Evolutionary conservation across 2,329 filamentous ascomycete genomes (phyloP).

Genomic region (Fusarium tricinctum): DNA sequence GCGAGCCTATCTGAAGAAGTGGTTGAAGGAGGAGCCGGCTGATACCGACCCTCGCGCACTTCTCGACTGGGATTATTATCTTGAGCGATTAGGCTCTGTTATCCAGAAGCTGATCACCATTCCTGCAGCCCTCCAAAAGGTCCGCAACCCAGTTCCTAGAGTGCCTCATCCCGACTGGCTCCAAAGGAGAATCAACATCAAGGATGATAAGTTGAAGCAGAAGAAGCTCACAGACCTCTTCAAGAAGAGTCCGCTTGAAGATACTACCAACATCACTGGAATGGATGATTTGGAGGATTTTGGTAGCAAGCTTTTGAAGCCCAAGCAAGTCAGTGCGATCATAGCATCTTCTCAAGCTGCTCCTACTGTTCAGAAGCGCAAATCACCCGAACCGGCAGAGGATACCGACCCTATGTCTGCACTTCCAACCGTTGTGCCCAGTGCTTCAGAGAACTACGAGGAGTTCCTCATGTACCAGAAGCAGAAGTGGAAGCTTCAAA

Average conservation of each 20-base stretch:
- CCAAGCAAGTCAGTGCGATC: conserved; percentile 68
- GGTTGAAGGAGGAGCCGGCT: conserved; percentile 91
- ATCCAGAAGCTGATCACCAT: conserved; percentile 99
- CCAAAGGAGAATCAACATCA: conserved; percentile 90
- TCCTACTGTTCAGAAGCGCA: conserved; percentile 73
- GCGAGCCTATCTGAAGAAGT: conserved; percentile 90
- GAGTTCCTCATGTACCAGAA: conserved; percentile 96
- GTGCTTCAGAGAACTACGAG: conserved; percentile 86
- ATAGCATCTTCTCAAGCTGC: conserved; percentile 69
- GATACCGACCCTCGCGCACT: conserved; percentile 92
- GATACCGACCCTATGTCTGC: conserved; percentile 83
- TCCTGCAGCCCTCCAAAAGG: conserved; percentile 93
- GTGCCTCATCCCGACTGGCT: conserved; percentile 98
- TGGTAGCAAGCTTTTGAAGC: conserved; percentile 75
- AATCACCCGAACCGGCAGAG: conserved; percentile 77
- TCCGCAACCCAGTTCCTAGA: conserved; percentile 92
- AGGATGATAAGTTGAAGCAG: conserved; percentile 98
- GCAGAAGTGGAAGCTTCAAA: conserved; percentile 98
- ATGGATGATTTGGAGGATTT: conserved; percentile 85
- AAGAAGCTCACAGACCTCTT: conserved; percentile 95
- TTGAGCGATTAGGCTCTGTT: conserved; percentile 94
- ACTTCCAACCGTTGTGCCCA: conserved; percentile 86
- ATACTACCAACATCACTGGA: conserved; percentile 75
- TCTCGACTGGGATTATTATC: conserved; percentile 97
- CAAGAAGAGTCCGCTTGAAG: conserved; percentile 76